Percentiles rank a stretch among this genome's conserved stretches.
These are phyloP conservation scores for Penicillium coffeae DNA, from an alignment of 495 filamentous ascomycete species.

Conservation along the genomic window DNA sequence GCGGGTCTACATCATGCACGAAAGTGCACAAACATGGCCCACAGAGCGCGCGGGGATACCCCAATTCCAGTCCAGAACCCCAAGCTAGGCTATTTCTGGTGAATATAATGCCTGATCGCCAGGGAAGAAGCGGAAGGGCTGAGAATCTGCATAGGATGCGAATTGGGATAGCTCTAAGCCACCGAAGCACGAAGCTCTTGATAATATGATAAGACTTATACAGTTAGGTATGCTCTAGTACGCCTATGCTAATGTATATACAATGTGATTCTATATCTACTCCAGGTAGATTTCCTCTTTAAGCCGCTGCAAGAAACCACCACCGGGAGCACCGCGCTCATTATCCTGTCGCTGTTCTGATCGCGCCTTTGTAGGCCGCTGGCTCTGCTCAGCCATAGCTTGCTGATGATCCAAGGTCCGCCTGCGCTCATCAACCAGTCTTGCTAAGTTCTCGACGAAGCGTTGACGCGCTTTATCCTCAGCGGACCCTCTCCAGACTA, in stretches of 20 bases:
- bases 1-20: no score
- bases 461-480: slow-evolving; percentile 82
- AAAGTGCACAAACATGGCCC: no score
- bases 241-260: neutral
- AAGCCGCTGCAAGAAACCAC: slow-evolving; percentile 77
- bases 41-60: no score
- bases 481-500: slow-evolving; percentile 89
- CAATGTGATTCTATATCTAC: slow-evolving; percentile 10
- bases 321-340: slow-evolving; percentile 52
- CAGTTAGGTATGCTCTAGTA: no score
- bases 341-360: slow-evolving; percentile 28
- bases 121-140: no score
- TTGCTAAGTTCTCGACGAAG: slow-evolving; percentile 75
- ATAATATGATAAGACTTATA: no score
- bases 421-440: slow-evolving; percentile 54
- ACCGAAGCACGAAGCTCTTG: no score
- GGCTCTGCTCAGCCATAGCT: slow-evolving; percentile 40
- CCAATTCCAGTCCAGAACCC: no score
- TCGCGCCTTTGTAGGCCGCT: slow-evolving; percentile 20
- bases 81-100: no score
- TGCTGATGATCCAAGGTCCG: slow-evolving; percentile 52
- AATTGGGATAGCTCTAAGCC: no score
- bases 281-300: slow-evolving; percentile 67
- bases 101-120: no score
- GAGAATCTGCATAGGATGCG: no score